Evolutionary conservation across 2,329 filamentous ascomycete species (phyloP).

Genomic region (Xylariaceae sp.): DNA sequence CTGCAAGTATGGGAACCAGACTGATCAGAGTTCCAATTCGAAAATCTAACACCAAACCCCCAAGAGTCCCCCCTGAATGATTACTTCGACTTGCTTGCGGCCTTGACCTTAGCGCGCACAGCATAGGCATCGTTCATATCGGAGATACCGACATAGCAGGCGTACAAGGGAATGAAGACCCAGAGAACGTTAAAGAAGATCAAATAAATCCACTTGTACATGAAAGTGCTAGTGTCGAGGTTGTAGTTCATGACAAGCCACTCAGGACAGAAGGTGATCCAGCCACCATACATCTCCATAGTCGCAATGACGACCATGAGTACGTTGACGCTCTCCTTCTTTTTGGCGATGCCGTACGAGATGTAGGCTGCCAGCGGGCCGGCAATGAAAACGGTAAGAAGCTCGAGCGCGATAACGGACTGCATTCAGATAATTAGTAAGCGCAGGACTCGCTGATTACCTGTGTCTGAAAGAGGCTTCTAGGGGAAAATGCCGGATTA

Average conservation of each 20-base stretch:
- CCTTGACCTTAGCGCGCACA: constrained; percentile 31
- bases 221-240: constrained; percentile 62
- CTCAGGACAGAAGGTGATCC: constrained; percentile 69
- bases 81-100: constrained; percentile 32
- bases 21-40: too few species aligned
- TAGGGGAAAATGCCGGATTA: constrained; percentile 2
- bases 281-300: constrained; percentile 64
- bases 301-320: constrained; percentile 64
- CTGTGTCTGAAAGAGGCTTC: background rate
- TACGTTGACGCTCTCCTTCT: constrained; percentile 52
- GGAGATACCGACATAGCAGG: constrained; percentile 49
- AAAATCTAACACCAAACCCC: too few species aligned
- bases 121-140: constrained; percentile 55
- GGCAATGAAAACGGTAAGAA: constrained; percentile 61
- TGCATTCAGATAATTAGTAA: constrained; percentile 17
- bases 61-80: background rate
- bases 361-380: constrained; percentile 58
- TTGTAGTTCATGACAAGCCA: constrained; percentile 61
- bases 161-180: constrained; percentile 61
- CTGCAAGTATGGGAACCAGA: too few species aligned
- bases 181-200: constrained; percentile 67
- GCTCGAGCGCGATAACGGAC: constrained; percentile 60
- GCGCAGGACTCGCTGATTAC: background rate
- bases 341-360: constrained; percentile 56
- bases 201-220: constrained; percentile 65